A percentile compares a stretch with the other conserved stretches of the same genome.
These are phyloP conservation scores for Theileria annulata DNA, from an alignment of 169 alveolate genomes.

Conservation along the genomic window DNA sequence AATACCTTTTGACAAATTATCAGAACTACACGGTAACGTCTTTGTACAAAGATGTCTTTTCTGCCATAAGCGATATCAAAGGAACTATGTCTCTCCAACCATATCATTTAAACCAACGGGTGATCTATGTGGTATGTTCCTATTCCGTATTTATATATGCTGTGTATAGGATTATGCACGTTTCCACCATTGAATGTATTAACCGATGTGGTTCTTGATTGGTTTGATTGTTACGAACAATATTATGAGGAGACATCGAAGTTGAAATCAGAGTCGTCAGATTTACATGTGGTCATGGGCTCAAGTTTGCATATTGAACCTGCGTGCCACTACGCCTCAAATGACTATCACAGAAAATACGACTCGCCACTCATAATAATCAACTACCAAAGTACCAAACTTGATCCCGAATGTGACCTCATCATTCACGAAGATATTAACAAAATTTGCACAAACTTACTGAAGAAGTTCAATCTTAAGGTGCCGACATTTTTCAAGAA, in stretches of 20 bases:
- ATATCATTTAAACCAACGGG: constrained; percentile 84
- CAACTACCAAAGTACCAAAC: constrained; percentile 79
- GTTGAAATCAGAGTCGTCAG: constrained; percentile 72
- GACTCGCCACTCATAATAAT: constrained; percentile 72
- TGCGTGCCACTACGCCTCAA: constrained; percentile 81
- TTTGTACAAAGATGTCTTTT: constrained; percentile 78
- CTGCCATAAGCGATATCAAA: constrained; percentile 79
- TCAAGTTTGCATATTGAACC: constrained; percentile 82
- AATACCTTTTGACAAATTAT: constrained; percentile 64
- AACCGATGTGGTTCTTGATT: constrained; percentile 83
- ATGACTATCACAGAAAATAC: constrained; percentile 64
- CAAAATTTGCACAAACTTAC: constrained; percentile 32
- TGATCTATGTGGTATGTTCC: constrained; percentile 71
- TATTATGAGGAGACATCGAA: constrained; percentile 70
- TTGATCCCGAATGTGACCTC: constrained; percentile 70
- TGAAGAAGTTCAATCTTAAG: constrained; percentile 23
- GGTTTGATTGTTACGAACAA: constrained; percentile 82
- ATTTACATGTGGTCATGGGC: constrained; percentile 79
- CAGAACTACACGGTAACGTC: constrained; percentile 85
- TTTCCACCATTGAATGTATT: constrained; percentile 82
- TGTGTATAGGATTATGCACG: constrained; percentile 62
- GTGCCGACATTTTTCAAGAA: constrained; percentile 24
- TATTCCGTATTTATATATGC: neutral
- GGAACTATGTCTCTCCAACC: constrained; percentile 80
- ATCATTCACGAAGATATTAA: constrained; percentile 78